These are phyloP conservation scores for Raphanus sativus DNA, from an alignment of 345 rosid species.

Conservation along the genomic window DNA sequence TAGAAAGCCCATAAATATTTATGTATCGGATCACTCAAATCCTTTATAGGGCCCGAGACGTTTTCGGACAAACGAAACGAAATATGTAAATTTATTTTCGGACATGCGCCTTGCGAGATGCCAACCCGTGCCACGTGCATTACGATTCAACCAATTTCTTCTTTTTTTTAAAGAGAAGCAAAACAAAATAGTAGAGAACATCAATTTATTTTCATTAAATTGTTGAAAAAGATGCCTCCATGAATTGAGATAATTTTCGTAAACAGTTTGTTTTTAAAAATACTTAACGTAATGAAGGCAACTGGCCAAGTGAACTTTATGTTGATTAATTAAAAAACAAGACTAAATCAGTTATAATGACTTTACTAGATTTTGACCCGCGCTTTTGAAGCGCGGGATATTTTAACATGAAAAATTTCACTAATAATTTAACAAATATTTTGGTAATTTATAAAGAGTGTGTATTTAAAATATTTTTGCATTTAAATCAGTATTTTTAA, in stretches of 20 bases:
- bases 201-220: background rate
- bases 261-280: background rate
- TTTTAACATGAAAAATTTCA: too few species aligned
- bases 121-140: constrained; percentile 36
- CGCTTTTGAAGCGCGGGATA: too few species aligned
- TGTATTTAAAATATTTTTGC: too few species aligned
- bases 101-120: constrained; percentile 20
- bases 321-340: constrained; percentile 1
- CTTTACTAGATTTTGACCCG: too few species aligned
- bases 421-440: too few species aligned
- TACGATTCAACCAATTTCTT: constrained; percentile 3
- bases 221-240: background rate
- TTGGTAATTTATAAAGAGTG: too few species aligned
- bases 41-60: background rate
- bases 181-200: background rate
- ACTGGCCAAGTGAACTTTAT: constrained; percentile 9
- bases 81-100: background rate
- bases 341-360: background rate
- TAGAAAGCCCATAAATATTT: constrained; percentile 16
- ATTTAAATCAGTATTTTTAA: too few species aligned
- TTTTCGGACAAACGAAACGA: background rate
- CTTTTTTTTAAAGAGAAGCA: background rate
- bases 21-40: background rate
- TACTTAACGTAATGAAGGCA: constrained; percentile 25
- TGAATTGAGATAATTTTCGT: background rate